Conservation (phyloP, 345 rosid species). For the Corymbia maculata region DNA sequence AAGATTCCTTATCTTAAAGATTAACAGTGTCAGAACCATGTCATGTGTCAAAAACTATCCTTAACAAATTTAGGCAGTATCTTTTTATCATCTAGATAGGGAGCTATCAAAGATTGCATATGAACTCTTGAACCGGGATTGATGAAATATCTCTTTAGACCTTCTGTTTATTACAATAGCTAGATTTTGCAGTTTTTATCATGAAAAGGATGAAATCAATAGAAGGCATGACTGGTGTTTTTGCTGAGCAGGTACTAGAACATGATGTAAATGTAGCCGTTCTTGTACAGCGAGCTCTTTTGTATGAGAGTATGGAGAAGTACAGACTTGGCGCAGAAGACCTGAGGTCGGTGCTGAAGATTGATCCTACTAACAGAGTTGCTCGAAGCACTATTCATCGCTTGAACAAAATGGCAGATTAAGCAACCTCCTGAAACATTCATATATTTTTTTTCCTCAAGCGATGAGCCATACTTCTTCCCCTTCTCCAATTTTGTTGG, state of each 20-base stretch:
- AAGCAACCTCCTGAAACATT: neutral
- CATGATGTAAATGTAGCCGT: slow-evolving; percentile 55
- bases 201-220: neutral
- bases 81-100: neutral
- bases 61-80: neutral
- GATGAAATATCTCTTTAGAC: neutral
- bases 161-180: neutral
- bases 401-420: slow-evolving; percentile 68
- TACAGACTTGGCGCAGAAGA: slow-evolving; percentile 97
- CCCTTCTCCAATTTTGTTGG: neutral
- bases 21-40: neutral
- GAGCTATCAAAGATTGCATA: neutral
- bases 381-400: slow-evolving; percentile 98
- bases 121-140: neutral
- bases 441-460: neutral
- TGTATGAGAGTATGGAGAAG: slow-evolving; percentile 98
- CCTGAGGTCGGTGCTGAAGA: slow-evolving; percentile 81
- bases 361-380: slow-evolving; percentile 77
- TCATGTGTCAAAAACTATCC: neutral
- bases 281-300: slow-evolving; percentile 83
- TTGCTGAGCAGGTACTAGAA: slow-evolving; percentile 57
- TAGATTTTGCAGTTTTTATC: neutral
- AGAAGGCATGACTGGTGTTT: neutral
- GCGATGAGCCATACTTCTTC: neutral
- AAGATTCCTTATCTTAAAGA: neutral